These are phyloP conservation scores for Artemisia argyi DNA, from an alignment of 129 eudicot genomes.

Conservation along the genomic window DNA sequence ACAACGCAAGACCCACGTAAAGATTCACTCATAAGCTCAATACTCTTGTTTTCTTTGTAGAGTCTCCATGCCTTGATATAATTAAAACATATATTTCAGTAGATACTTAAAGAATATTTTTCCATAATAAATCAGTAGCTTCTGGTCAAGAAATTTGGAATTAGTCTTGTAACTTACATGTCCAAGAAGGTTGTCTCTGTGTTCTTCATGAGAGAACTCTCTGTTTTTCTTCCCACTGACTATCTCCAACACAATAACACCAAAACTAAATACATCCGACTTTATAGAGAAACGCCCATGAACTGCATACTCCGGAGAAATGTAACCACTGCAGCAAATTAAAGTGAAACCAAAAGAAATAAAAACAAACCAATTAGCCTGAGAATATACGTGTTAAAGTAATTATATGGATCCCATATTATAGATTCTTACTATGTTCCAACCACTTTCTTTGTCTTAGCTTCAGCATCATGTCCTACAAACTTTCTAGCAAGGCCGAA, in stretches of 20 bases:
- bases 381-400: too few relatives aligned
- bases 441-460: constrained; percentile 31
- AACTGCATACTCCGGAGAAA: constrained; percentile 36
- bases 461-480: constrained; percentile 20
- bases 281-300: constrained; percentile 30
- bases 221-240: constrained; percentile 34
- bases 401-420: too few relatives aligned
- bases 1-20: constrained; percentile 3
- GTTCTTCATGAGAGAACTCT: constrained; percentile 25
- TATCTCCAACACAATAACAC: constrained; percentile 37
- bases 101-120: not conserved
- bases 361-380: not conserved
- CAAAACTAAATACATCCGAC: constrained; percentile 39
- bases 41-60: constrained; percentile 12
- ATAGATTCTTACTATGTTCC: constrained; percentile 47
- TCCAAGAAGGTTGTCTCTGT: constrained; percentile 45
- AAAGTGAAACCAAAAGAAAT: not conserved
- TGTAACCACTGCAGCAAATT: constrained; percentile 28
- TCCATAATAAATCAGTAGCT: not conserved
- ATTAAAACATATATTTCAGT: not conserved
- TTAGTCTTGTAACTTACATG: constrained; percentile 32
- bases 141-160: not conserved
- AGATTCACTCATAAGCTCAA: constrained; percentile 5
- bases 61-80: constrained; percentile 29
- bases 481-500: constrained; percentile 46